Conservation (phyloP, 345 rosid species). For the Streptanthus diversifolius region DNA sequence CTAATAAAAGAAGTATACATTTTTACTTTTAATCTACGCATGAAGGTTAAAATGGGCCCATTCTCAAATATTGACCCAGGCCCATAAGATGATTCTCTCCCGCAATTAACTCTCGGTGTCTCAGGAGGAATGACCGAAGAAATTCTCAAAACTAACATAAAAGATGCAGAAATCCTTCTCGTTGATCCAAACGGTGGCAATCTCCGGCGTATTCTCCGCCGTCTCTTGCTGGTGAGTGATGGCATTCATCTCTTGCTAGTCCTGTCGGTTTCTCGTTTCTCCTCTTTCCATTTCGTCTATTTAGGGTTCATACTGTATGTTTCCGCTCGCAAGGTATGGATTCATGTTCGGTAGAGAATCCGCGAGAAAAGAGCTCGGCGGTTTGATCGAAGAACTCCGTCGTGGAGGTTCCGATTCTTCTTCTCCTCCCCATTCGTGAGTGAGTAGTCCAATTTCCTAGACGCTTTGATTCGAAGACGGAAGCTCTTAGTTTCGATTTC, state of each 20-base stretch:
- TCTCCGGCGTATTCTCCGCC: slow-evolving; percentile 84
- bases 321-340: slow-evolving; percentile 56
- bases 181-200: slow-evolving; percentile 66
- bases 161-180: slow-evolving; percentile 61
- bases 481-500: neutral
- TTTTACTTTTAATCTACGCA: neutral
- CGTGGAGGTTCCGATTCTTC: slow-evolving; percentile 39
- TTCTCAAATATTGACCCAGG: neutral
- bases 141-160: neutral
- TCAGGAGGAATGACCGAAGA: neutral
- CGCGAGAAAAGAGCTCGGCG: slow-evolving; percentile 78
- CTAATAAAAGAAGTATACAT: too few species aligned
- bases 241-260: neutral
- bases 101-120: neutral
- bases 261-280: neutral
- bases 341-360: slow-evolving; percentile 94
- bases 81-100: slow-evolving; percentile 17
- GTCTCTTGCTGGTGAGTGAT: slow-evolving; percentile 56
- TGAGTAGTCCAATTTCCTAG: slow-evolving; percentile 10
- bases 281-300: neutral
- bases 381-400: slow-evolving; percentile 72
- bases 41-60: neutral
- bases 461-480: neutral
- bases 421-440: slow-evolving; percentile 41
- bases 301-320: slow-evolving; percentile 6